These are phyloP conservation scores for Sporobolus alterniflorus DNA, from an alignment of 202 grass and related monocot genomes.

Conservation along the genomic window DNA sequence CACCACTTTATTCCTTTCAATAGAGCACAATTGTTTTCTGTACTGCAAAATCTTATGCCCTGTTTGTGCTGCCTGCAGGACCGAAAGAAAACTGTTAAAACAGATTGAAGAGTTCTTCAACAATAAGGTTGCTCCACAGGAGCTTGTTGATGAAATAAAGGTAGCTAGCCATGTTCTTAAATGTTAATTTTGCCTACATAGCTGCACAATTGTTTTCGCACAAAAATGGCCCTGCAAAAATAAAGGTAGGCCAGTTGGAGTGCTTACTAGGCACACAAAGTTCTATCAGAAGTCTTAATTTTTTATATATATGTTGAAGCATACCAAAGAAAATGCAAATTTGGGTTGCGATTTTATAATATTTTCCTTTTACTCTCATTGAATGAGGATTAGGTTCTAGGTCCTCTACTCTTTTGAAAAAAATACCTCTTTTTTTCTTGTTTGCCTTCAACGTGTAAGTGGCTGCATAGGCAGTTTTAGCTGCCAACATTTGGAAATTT, in stretches of 20 bases:
- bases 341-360: background rate
- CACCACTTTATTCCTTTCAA: background rate
- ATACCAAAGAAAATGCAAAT: background rate
- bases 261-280: background rate
- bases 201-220: background rate
- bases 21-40: background rate
- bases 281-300: background rate
- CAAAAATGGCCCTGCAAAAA: background rate
- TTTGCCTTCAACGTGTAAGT: background rate
- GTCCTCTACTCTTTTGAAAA: background rate
- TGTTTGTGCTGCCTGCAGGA: constrained; percentile 57
- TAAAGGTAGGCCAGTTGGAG: background rate
- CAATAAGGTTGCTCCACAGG: constrained; percentile 94
- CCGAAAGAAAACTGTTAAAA: constrained; percentile 69
- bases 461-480: background rate
- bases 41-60: background rate
- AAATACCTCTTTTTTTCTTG: background rate
- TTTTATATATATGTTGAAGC: background rate
- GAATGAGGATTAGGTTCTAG: background rate
- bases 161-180: constrained; percentile 40
- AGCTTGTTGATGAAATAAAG: constrained; percentile 98
- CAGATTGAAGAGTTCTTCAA: constrained; percentile 88
- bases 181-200: constrained; percentile 10
- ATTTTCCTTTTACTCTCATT: background rate
- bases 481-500: background rate